These are phyloP conservation scores for Lasiosphaeria ovina DNA, from an alignment of 495 filamentous ascomycete species.

Conservation along the genomic window DNA sequence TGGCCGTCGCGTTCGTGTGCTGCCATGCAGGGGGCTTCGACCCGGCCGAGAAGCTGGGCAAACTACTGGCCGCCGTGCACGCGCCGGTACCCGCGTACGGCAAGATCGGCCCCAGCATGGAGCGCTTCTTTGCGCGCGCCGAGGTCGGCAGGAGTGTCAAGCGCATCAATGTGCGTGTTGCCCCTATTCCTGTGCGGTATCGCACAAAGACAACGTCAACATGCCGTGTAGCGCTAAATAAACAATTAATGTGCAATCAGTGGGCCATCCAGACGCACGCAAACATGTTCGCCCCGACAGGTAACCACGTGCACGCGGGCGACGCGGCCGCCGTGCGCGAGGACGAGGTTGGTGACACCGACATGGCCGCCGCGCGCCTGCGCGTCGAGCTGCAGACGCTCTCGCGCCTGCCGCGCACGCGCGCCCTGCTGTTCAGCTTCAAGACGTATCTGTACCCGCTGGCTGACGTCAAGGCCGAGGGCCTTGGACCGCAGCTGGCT, in stretches of 20 bases:
- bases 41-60: conserved; percentile 60
- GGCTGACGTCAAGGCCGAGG: conserved; percentile 65
- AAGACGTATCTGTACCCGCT: conserved; percentile 79
- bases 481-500: conserved; percentile 61
- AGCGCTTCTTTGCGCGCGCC: conserved; percentile 65
- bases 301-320: conserved; percentile 48
- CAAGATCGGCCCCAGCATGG: conserved; percentile 74
- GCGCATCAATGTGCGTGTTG: conserved; percentile 50
- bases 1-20: conserved; percentile 63
- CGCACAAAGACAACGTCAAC: neutral
- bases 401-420: conserved; percentile 64
- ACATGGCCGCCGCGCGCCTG: conserved; percentile 53
- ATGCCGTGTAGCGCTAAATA: neutral
- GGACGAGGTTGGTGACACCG: conserved; percentile 47
- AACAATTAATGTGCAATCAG: conserved; percentile 22
- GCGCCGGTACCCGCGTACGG: conserved; percentile 67
- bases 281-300: conserved; percentile 53
- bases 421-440: conserved; percentile 71
- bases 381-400: conserved; percentile 77
- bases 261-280: conserved; percentile 64
- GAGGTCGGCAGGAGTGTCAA: conserved; percentile 54
- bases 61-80: conserved; percentile 65
- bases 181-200: neutral
- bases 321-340: conserved; percentile 36
- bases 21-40: conserved; percentile 76